Base-by-base conservation (phyloP, 805 yeast species). In the Lachancea nothofagi region DNA sequence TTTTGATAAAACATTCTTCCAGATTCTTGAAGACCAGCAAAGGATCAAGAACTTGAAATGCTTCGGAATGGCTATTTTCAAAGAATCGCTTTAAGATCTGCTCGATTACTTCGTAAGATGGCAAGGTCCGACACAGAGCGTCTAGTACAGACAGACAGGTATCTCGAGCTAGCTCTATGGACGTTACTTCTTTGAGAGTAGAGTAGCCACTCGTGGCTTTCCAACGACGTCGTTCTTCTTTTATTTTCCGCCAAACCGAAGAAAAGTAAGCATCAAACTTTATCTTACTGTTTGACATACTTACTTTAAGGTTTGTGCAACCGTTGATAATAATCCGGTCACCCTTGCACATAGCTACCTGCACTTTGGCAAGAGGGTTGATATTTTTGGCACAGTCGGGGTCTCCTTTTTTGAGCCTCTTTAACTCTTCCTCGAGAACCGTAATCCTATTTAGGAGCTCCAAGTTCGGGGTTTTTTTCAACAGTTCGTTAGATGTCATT, bases 281-380 rank as follows among this genome's bases (percentile, higher is more conserved):
- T 43, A 49, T 43, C 12, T 47, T 43, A 17, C 51, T 41, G 7
- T 33, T 40, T 25, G 35, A 27, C 3, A 52, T 24, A 36, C 45
- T 41, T 1, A 55, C 48, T 27, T 55, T 47, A 15, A 49, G 24
- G 4, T 61, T 49, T 1, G 66, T 62, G 5, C 64, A 57, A 0
- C 66, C 66, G 46, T 44, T 57, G 12, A 48, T 18, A 2, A 50
- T 40, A 2, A 41, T 39, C 33, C 64, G 47, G 4, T 55, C 62
- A 18, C 6, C 47, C 29, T 36, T 57, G 51, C 23, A 10, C 5
- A 25, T 10, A 2, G 29, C 18, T 8, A 18, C 14, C 26, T 14
- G 26, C 7, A 28, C 15, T 3, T 33, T 23, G 15, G 15, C 28
- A 9, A 27, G 21, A 5, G 43, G 43, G 24, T 43, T 43, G 18